phyloP scores from a whole-genome alignment of 768 basidiomycete species.

The Russula emetica region DNA sequence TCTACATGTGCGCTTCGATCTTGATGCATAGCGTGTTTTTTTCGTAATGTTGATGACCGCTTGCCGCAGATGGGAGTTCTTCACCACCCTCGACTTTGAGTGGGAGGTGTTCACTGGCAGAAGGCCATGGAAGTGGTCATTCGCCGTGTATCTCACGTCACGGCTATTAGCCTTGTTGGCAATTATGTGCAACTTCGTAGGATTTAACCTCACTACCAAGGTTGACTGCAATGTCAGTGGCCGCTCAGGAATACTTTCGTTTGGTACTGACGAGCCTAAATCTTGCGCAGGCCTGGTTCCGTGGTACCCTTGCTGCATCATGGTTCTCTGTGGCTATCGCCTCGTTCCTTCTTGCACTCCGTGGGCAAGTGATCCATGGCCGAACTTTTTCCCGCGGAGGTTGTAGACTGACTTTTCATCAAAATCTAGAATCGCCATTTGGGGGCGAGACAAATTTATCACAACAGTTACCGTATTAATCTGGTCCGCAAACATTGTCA shows the following conservation, averaged over 20 bases:
- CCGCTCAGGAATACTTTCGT: not conserved
- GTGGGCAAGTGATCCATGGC: constrained; percentile 17
- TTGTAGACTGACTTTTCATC: not conserved
- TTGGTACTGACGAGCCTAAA: not conserved
- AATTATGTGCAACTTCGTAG: constrained; percentile 18
- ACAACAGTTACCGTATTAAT: not conserved
- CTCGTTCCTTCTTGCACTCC: constrained; percentile 26
- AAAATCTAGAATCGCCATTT: constrained; percentile 22
- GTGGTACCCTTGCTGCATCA: constrained; percentile 10
- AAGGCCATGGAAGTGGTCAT: constrained; percentile 28
- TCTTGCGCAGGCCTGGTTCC: constrained; percentile 20
- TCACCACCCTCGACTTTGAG: constrained; percentile 25
- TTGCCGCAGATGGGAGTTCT: constrained; percentile 24
- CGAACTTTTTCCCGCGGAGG: not conserved
- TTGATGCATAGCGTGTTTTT: not conserved
- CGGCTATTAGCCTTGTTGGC: constrained; percentile 15
- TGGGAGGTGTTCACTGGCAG: constrained; percentile 25
- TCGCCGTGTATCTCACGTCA: constrained; percentile 17
- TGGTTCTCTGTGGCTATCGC: constrained; percentile 23
- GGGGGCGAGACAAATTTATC: constrained; percentile 16
- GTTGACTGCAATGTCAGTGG: constrained; percentile 24
- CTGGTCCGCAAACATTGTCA: constrained; percentile 12
- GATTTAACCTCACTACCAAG: constrained; percentile 15
- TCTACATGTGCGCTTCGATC: constrained; percentile 22
- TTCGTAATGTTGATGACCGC: not conserved